Base-by-base conservation (phyloP, 495 filamentous ascomycete species). In the Penicillium lividum region DNA sequence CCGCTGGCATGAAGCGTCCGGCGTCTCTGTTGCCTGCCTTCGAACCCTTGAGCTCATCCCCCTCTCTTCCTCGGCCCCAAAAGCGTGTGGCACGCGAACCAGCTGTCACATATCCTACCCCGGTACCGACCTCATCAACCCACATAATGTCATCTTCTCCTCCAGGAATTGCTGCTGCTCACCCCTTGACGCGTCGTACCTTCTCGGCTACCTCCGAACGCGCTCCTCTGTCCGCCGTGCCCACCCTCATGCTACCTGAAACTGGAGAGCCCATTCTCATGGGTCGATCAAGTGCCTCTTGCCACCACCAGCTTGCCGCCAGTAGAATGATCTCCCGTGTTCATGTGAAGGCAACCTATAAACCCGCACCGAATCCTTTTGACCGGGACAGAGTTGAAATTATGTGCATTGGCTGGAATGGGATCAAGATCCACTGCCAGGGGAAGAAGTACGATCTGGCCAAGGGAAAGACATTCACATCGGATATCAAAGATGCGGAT, bases 371-470 rank as follows among this genome's bases (percentile, higher is more conserved):
- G 7, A 82, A 83, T 29, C 75, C 82, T 6, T 77, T 84, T 59
- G 86, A 88, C 60, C 79, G 80, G 56, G 85, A 84, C 65, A 85
- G 84, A 72, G 82, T 98, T 49, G 88, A 92, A 70, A 87, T 98
- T 54, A 82, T 89, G 69, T 98, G 94, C 73, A 83, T 88, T 67
- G 94, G 94, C 16, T 97, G 93, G 93, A 98, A 98, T 73, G 93
- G 94, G 11, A 80, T 93, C 50, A 96, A 92, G 72, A 76, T 98
- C 56, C 93, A 96, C 74, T 97, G 90, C 74, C 89, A 92, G 72
- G 93, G 93, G 27, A 86, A 86, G 64, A 89, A 88, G 30, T 94
- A 89, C 80, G 90, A 95, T 60, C 70, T 98, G 72, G 79, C 77
- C 46, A 97, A 96, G 76, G 92, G 89, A 7, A 92, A 96, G 71